Base-by-base conservation (phyloP, 768 basidiomycete species). In the Crassisporium funariophilum region DNA sequence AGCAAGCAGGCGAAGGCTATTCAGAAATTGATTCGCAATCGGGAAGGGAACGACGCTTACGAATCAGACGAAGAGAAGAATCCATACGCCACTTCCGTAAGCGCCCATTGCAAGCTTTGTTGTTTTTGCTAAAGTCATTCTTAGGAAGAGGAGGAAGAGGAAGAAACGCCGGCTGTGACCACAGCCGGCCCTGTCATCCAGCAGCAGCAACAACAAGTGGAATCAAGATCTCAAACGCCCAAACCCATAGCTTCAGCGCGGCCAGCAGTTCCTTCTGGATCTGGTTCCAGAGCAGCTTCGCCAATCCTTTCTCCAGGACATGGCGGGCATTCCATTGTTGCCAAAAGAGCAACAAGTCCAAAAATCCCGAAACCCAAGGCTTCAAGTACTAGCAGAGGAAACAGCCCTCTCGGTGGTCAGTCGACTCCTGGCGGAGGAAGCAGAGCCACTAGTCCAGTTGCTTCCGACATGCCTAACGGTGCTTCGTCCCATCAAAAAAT, bases 51-150 rank as follows among this genome's bases (percentile, higher is more conserved):
- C 44, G 82, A 78, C 7, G 84, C 74, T 5, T 91, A 92, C 60
- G 91, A 92, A 12, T 86, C 82, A 41, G 90, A 91, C 35, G 88
- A 92, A 16, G 86, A 91, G 34, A 78, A 81, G 59, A 90, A 93
- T 63, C 91, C 91, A 4, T 92, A 91, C 59, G 84, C 84, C 1
- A 85, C 81, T 61, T 86, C 84, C 57, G 90, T 83, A 62, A 57
- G 86, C 68, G 25, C 42, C 16, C 39, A 20, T 22, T 24, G 5
- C 12, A 16, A 17, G 23, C 4, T 39, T 31, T 16, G 15, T 15
- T 20, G n/a, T 15, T 38, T 40, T 24, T 35, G 46, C 33, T 4
- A 2, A 24, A 35, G 25, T 15, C 29, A 20, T 42, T 25, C 21
- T 27, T 55, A 79, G 57, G 82, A 88, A 37, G 86, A 88, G 38